Conservation (phyloP, 331 rosid species). For the Prunus yedoensis region DNA sequence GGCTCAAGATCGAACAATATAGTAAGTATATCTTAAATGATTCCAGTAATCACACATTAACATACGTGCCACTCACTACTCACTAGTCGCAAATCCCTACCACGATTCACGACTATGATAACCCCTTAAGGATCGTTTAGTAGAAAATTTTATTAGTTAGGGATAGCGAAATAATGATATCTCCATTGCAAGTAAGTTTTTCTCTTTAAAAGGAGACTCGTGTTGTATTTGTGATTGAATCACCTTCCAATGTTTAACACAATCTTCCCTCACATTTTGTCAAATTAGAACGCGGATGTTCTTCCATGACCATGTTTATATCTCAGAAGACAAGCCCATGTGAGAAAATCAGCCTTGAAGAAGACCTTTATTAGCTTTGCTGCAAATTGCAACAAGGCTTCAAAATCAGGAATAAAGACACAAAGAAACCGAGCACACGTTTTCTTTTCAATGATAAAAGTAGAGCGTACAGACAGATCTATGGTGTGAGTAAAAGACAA, state of each 20-base stretch:
- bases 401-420: background rate
- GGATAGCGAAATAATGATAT: too few species aligned
- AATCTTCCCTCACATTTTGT: background rate
- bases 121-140: background rate
- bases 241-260: background rate
- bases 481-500: background rate
- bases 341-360: too few species aligned
- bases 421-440: background rate
- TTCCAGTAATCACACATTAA: background rate
- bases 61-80: background rate
- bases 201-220: background rate
- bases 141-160: too few species aligned
- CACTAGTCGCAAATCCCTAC: background rate
- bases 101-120: background rate
- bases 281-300: background rate
- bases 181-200: too few species aligned
- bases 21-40: too few species aligned
- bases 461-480: constrained; percentile 7
- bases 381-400: background rate
- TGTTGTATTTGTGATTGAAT: background rate
- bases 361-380: background rate
- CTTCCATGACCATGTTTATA: background rate
- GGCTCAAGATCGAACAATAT: too few species aligned
- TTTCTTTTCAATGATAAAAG: background rate
- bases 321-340: too few species aligned